Evolutionary conservation across 805 yeast genomes (phyloP), one percentile per base, ranked within the genome.

Genomic region (Candida adriatica): DNA sequence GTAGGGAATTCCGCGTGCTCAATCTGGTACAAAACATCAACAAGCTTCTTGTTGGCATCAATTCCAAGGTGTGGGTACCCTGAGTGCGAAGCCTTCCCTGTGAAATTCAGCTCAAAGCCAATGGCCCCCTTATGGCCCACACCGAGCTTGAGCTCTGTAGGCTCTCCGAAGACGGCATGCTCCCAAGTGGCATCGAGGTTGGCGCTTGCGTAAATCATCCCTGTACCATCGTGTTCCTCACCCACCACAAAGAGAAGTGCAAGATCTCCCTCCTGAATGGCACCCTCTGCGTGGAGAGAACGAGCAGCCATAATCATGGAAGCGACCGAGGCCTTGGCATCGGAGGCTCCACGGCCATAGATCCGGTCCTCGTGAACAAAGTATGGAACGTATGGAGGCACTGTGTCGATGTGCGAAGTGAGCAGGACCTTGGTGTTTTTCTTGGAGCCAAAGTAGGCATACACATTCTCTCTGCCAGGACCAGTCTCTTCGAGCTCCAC

Each of bases 291-390:
- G 5, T 65, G 37, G 22, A 79, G 47, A 24, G 72, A 69, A n/a
- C 66, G 51, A 18, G 68, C 64, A 1, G 85, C 73, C 18, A 64
- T 56, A 6, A 77, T 58, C 46, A 77, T 84, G 1, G 81, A 52
- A 0, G 83, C 80, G 13, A 79, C 75, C 8, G 83, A 73, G 0
- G 66, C 83, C 48, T 79, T 79, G n/a, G 83, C 87, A 47, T 79
- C 88, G 34, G 69, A 63, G 2, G 80, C 51, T 3, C 88, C 88
- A 33, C 88, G 61, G 15, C 87, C 87, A 46, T 64, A 68, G 13
- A 79, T 73, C 17, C 53, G 51, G 27, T 67, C 61, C 3, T 72
- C 77, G 17, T 50, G 45, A 9, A 66, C 52, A 16, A 33, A 41
- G 51, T 78, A 79, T 3, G 68, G 68, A 31, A 77, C 51, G 44